phyloP scores from a whole-genome alignment of 495 filamentous ascomycete species.

The Gamarada debralockiae region DNA sequence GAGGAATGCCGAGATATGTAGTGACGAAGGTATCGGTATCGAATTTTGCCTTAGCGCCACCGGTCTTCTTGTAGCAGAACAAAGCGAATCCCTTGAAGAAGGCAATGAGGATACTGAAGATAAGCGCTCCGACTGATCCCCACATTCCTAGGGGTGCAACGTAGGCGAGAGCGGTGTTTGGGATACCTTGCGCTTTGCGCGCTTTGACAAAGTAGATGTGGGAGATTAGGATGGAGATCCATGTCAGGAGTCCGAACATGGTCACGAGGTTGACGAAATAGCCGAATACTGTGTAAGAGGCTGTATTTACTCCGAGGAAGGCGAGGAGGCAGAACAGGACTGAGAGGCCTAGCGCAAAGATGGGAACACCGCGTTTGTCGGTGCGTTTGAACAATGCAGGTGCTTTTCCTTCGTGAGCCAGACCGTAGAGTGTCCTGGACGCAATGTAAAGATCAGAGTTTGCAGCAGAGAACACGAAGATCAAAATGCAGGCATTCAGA shows the following conservation, averaged over 20 bases:
- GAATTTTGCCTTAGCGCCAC: slow-evolving; percentile 61
- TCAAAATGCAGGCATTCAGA: slow-evolving; percentile 67
- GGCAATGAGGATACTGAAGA: slow-evolving; percentile 65
- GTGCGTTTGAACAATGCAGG: slow-evolving; percentile 67
- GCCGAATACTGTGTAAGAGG: slow-evolving; percentile 65
- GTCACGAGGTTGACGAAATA: slow-evolving; percentile 86
- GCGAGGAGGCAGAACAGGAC: slow-evolving; percentile 64
- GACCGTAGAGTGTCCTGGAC: slow-evolving; percentile 73
- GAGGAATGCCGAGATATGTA: slow-evolving; percentile 20
- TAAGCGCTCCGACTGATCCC: slow-evolving; percentile 65
- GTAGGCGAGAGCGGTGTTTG: slow-evolving; percentile 62
- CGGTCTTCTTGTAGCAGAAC: slow-evolving; percentile 61
- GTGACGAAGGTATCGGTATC: slow-evolving; percentile 21
- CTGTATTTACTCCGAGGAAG: slow-evolving; percentile 71
- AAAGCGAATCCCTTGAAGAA: slow-evolving; percentile 77
- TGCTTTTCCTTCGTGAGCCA: slow-evolving; percentile 73
- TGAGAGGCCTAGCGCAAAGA: slow-evolving; percentile 60
- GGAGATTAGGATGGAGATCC: slow-evolving; percentile 79
- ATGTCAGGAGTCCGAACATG: slow-evolving; percentile 76
- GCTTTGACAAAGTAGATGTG: slow-evolving; percentile 79
- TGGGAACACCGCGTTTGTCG: slow-evolving; percentile 71
- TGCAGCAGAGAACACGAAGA: slow-evolving; percentile 62
- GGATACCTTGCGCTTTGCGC: slow-evolving; percentile 68
- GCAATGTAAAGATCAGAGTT: slow-evolving; percentile 88
- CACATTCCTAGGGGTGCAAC: slow-evolving; percentile 63